Conservation (phyloP, 257 asterid species). For the Lycium ferocissimum region DNA sequence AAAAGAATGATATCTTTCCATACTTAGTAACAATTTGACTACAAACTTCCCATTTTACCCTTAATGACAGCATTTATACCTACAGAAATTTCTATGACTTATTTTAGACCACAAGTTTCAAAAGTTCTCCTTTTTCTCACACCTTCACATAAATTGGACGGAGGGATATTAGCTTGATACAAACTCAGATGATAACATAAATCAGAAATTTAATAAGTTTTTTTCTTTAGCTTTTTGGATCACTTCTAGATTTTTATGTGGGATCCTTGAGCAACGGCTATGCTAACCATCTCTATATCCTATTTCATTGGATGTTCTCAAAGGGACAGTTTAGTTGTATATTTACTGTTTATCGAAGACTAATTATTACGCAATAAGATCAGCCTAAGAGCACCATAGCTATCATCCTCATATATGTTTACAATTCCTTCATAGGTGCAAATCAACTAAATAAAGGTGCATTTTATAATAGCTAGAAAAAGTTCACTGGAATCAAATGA, state of each 20-base stretch:
- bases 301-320: not conserved
- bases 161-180: not conserved
- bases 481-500: not conserved
- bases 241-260: not conserved
- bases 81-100: no score
- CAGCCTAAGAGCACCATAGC: not conserved
- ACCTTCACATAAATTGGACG: no score
- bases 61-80: no score
- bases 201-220: not conserved
- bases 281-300: slow-evolving; percentile 3
- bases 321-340: not conserved
- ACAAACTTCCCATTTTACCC: no score
- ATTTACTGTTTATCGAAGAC: not conserved
- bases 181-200: not conserved
- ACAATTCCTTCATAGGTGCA: not conserved
- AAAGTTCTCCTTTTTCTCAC: no score
- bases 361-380: not conserved
- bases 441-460: not conserved
- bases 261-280: not conserved
- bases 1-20: no score
- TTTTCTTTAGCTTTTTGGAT: not conserved
- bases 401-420: not conserved
- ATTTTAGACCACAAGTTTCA: no score
- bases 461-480: not conserved
- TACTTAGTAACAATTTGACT: no score